Evolutionary conservation across 805 yeast genomes (phyloP).

Genomic region (Cyberlindnera euphorbiae): DNA sequence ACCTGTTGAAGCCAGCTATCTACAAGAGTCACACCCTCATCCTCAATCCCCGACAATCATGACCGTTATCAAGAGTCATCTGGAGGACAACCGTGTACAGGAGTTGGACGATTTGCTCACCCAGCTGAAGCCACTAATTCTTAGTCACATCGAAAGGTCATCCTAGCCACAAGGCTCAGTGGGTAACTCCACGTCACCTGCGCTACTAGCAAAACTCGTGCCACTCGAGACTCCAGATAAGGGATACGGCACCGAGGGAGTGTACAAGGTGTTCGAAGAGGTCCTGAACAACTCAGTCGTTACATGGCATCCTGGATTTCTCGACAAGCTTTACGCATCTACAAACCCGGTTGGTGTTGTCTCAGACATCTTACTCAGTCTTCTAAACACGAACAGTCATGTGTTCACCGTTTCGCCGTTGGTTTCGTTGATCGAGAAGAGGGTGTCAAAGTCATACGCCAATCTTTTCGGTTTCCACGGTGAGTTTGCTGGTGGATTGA

Average conservation of each 20-base stretch:
- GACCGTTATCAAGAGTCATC: constrained; percentile 20
- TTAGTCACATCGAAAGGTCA: constrained; percentile 47
- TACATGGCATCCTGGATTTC: constrained; percentile 84
- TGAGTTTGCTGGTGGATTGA: constrained; percentile 68
- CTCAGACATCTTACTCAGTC: constrained; percentile 61
- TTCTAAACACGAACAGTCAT: constrained; percentile 78
- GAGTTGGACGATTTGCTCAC: constrained; percentile 54
- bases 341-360: constrained; percentile 81
- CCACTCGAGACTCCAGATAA: constrained; percentile 32
- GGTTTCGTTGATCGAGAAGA: constrained; percentile 67
- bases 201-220: constrained; percentile 34
- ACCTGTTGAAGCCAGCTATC: too few relatives aligned
- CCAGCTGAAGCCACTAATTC: constrained; percentile 45
- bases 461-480: constrained; percentile 52
- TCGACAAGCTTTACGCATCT: constrained; percentile 82
- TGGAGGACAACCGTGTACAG: constrained; percentile 47
- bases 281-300: constrained; percentile 65
- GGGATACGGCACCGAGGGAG: constrained; percentile 39
- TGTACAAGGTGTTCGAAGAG: constrained; percentile 46
- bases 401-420: constrained; percentile 85
- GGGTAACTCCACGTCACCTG: constrained; percentile 51
- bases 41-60: too few relatives aligned
- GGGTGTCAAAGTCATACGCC: constrained; percentile 65
- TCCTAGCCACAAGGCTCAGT: constrained; percentile 42
- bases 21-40: too few relatives aligned